Evolutionary conservation across 768 basidiomycete genomes (phyloP).

Genomic region (Vishniacozyma victoriae): DNA sequence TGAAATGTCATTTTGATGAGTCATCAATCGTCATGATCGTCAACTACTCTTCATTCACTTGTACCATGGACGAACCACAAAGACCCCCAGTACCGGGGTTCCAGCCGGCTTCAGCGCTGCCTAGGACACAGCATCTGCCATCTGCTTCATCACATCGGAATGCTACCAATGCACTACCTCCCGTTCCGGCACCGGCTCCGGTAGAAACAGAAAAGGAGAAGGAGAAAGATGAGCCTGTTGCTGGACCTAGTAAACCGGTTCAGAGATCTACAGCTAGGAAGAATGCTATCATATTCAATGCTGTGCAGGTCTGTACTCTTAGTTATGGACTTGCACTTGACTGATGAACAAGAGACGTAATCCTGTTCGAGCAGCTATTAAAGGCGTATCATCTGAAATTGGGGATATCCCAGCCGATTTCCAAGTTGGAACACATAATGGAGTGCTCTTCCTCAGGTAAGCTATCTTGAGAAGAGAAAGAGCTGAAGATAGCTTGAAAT

Average conservation of each 20-base stretch:
- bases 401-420: conserved; percentile 91
- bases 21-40: too few relatives aligned
- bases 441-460: conserved; percentile 85
- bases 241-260: conserved; percentile 20
- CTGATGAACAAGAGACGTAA: conserved; percentile 67
- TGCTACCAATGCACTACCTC: conserved; percentile 15
- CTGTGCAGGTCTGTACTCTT: conserved; percentile 33
- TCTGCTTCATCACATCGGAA: conserved; percentile 5
- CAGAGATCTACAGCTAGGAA: conserved; percentile 32
- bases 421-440: conserved; percentile 89
- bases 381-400: conserved; percentile 87
- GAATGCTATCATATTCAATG: conserved; percentile 42
- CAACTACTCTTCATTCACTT: too few relatives aligned
- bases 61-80: too few relatives aligned
- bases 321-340: neutral
- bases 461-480: neutral
- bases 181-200: neutral
- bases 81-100: conserved; percentile 3
- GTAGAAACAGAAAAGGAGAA: neutral
- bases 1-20: too few relatives aligned
- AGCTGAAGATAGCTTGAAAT: conserved; percentile 54
- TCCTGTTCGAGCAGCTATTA: conserved; percentile 76
- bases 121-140: neutral
- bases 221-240: neutral
- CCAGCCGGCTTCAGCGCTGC: conserved; percentile 15